Base-by-base conservation (phyloP, 768 basidiomycete species). In the Leucocoprinus sp. region DNA sequence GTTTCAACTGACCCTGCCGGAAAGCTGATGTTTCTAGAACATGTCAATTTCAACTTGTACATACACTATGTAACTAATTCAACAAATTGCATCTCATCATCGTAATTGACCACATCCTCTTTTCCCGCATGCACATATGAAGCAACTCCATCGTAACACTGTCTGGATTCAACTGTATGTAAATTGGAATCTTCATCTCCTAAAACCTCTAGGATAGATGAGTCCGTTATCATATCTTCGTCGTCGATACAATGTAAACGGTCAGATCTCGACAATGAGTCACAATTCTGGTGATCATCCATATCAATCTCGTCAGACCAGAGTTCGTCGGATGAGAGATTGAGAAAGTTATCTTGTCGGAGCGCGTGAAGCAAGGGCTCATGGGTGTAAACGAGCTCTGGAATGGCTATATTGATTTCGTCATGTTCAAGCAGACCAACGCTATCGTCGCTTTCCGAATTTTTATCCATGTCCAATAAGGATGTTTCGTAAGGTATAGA, bases 1-100 rank as follows among this genome's bases (percentile, higher is more conserved):
- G 51, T 43, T 49, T 38, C 38, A 33, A 38, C 45, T 46, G 50
- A 47, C 29, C 29, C 31, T 15, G 29, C 14, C 12, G 42, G 34
- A 14, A 17, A 31, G 15, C n/a, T 27, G 26, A 27, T 27, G 17
- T 37, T 28, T 45, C 34, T 26, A 45, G 34, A 45, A 45, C 9
- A 26, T 26, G n/a, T 34, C 22, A 33, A 21, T n/a, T 15, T 19
- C 24, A 22, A 26, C 14, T 28, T 41, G 18, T 7, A 14, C 37
- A 17, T 35, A 23, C 38, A 18, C 39, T 48, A 48, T 26, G 39
- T 42, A 19, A 41, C 22, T 5, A 48, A 19, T 21, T 48, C 46
- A 11, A 48, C 15, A 19, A 48, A 48, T 17, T 14, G 24, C 4
- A 3, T 27, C 18, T 37, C 33, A 18, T 15, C 27, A 21, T 34